Conservation (phyloP, 306 rosid genomes). For the Quercus suber region DNA sequence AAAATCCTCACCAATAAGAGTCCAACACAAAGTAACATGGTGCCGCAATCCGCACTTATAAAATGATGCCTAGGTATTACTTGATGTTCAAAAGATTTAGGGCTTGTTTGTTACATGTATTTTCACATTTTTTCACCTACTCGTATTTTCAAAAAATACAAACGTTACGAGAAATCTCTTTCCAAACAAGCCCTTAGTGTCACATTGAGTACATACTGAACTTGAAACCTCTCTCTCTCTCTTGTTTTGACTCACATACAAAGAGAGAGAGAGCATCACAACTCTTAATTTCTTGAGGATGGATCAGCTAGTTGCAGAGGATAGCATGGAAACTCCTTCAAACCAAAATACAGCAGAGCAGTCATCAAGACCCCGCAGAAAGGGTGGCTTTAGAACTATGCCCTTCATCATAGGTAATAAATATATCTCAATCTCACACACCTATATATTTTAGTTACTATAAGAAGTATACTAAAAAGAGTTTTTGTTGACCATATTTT, state of each 20-base stretch:
- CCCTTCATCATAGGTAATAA: conserved; percentile 52
- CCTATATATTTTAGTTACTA: neutral
- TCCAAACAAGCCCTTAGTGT: no score
- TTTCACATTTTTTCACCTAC: no score
- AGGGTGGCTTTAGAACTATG: conserved; percentile 56
- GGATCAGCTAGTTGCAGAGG: neutral
- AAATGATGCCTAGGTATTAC: no score
- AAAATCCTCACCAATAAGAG: no score
- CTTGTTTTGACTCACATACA: neutral
- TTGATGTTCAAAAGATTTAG: no score
- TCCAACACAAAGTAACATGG: no score
- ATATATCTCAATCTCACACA: neutral
- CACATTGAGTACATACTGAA: no score
- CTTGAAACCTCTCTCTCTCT: neutral
- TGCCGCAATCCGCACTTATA: no score
- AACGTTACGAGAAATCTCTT: no score
- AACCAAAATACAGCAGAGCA: neutral
- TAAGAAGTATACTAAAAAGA: neutral
- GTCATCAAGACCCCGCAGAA: conserved; percentile 23
- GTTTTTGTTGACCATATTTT: neutral
- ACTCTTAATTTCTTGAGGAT: neutral
- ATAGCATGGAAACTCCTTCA: neutral
- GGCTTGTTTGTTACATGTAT: no score
- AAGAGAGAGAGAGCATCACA: neutral
- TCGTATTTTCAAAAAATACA: no score